Percentiles rank a stretch among this genome's conserved stretches.
phyloP scores from a whole-genome alignment of 2,329 filamentous ascomycete genomes.

The Cladophialophora chaetospira region DNA sequence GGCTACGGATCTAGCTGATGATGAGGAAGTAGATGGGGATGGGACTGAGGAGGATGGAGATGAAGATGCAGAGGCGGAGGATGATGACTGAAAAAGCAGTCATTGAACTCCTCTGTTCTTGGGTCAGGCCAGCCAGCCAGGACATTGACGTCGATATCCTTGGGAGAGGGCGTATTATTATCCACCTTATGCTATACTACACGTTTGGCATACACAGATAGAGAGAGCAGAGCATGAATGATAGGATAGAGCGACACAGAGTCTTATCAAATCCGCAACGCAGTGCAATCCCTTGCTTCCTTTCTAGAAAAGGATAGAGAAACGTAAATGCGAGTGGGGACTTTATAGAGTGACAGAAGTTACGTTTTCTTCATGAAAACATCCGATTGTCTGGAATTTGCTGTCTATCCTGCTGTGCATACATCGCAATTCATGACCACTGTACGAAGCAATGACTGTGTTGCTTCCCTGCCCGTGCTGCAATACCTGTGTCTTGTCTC shows the following conservation, averaged over 20 bases:
- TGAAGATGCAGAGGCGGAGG: conserved; percentile 15
- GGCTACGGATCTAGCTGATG: conserved; percentile 10
- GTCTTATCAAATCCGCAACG: no score
- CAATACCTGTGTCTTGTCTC: background rate
- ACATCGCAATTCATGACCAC: background rate
- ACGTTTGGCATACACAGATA: no score
- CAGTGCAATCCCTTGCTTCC: background rate
- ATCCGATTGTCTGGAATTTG: background rate
- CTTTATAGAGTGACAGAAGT: no score
- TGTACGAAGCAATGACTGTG: background rate
- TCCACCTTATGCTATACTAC: no score
- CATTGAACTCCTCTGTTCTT: no score
- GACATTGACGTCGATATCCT: no score
- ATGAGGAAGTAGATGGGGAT: conserved; percentile 18
- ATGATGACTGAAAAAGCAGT: conserved; percentile 7
- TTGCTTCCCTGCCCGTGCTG: background rate
- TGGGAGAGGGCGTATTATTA: no score
- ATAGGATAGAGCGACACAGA: no score
- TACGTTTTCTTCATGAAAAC: no score
- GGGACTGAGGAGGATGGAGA: conserved; percentile 15
- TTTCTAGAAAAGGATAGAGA: background rate
- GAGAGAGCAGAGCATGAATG: no score
- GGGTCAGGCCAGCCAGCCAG: no score
- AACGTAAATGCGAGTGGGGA: no score
- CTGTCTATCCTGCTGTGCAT: background rate